Percentiles rank a stretch among this genome's conserved stretches.
phyloP scores from a whole-genome alignment of 2,329 filamentous ascomycete species.

The Lachnellula cervina region DNA sequence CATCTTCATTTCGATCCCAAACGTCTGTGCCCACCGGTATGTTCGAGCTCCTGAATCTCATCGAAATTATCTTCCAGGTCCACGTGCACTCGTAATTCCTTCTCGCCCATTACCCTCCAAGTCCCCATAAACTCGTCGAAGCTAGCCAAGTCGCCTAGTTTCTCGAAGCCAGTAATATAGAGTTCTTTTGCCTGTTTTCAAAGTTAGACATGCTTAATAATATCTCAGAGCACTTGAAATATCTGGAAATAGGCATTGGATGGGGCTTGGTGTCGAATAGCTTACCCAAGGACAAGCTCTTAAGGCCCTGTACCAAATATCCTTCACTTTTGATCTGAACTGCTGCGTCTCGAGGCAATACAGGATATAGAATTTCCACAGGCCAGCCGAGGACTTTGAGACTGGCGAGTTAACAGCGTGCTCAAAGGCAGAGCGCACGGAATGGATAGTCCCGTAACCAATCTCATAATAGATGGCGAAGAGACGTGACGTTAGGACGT shows the following conservation, averaged over 20 bases:
- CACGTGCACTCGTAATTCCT: slow-evolving; percentile 55
- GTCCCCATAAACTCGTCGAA: slow-evolving; percentile 46
- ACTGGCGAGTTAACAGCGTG: slow-evolving; percentile 39
- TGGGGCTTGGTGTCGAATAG: too few relatives aligned
- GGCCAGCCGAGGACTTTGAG: slow-evolving; percentile 36
- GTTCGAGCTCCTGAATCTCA: slow-evolving; percentile 15
- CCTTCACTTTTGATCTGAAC: slow-evolving; percentile 37
- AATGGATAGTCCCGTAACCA: slow-evolving; percentile 44
- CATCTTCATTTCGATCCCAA: slow-evolving; percentile 1
- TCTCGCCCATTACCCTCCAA: slow-evolving; percentile 54
- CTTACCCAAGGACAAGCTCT: slow-evolving; percentile 51
- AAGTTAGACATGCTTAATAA: too few relatives aligned
- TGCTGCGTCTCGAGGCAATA: slow-evolving; percentile 41
- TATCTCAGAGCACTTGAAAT: too few relatives aligned
- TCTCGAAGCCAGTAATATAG: slow-evolving; percentile 51
- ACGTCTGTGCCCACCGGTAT: not conserved
- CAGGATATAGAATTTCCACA: slow-evolving; percentile 49
- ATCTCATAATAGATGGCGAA: slow-evolving; percentile 54
- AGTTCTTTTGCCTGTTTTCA: slow-evolving; percentile 45
- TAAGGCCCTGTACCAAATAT: slow-evolving; percentile 52
- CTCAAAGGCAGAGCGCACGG: slow-evolving; percentile 51
- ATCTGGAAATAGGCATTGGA: too few relatives aligned
- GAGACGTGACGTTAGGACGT: slow-evolving; percentile 44
- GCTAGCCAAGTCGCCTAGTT: slow-evolving; percentile 25
- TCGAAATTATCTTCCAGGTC: slow-evolving; percentile 43